A percentile compares a stretch with the other conserved stretches of the same genome.
Conservation (phyloP, 2,329 filamentous ascomycete genomes). For the Monosporascus sp. region DNA sequence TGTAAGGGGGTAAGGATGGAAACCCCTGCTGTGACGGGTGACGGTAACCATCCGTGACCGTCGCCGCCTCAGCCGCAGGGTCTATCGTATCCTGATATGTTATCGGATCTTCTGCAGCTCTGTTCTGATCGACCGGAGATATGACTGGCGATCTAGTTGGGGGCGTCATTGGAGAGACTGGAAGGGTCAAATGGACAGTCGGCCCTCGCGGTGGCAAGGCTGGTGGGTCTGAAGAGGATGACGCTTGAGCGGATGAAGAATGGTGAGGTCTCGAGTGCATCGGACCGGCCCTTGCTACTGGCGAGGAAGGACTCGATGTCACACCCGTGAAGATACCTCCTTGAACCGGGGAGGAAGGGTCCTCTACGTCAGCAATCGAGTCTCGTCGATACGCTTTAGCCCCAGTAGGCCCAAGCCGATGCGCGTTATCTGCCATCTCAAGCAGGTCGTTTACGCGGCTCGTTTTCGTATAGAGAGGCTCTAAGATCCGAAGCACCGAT, state of each 20-base stretch:
- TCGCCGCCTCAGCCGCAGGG: slow-evolving; percentile 21
- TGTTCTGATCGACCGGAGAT: slow-evolving; percentile 4
- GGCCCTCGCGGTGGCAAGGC: neutral
- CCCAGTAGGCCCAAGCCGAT: slow-evolving; percentile 5
- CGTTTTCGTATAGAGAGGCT: slow-evolving; percentile 22
- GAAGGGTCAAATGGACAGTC: slow-evolving; percentile 4
- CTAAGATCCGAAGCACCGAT: slow-evolving; percentile 23
- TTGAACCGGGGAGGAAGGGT: slow-evolving; percentile 1
- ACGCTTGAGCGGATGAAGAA: neutral
- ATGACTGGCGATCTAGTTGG: slow-evolving; percentile 6
- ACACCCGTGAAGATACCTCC: slow-evolving; percentile 4
- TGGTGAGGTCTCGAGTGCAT: neutral
- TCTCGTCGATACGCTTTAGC: slow-evolving; percentile 4
- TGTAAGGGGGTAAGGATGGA: slow-evolving; percentile 26
- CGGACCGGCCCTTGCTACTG: slow-evolving; percentile 3
- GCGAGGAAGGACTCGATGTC: slow-evolving; percentile 2
- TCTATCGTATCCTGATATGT: slow-evolving; percentile 10
- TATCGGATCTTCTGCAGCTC: slow-evolving; percentile 9
- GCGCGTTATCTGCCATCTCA: slow-evolving; percentile 10
- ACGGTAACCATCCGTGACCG: slow-evolving; percentile 26
- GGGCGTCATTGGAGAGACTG: slow-evolving; percentile 15
- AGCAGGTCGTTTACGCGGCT: slow-evolving; percentile 18
- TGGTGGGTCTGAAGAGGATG: neutral
- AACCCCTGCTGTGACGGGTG: slow-evolving; percentile 10
- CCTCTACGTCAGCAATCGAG: slow-evolving; percentile 1